Base-by-base conservation (phyloP, 495 filamentous ascomycete species). In the Hapsidospora chrysogenum region DNA sequence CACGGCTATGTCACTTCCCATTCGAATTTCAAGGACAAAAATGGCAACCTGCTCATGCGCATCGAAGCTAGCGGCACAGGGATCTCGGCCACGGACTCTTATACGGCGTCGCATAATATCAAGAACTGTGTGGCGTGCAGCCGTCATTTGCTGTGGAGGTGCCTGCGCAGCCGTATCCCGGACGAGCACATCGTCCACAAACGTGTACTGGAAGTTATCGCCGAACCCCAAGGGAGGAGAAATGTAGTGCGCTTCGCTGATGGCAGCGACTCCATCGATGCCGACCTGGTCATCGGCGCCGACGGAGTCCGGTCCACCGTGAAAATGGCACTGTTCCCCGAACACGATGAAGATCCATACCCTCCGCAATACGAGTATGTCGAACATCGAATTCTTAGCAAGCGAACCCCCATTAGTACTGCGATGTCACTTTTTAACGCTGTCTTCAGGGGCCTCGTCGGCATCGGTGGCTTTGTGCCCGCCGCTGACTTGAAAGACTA, bases 271-370 rank as follows among this genome's bases (percentile, higher is more conserved):
- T 13, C 31, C 3, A 57, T 59, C 3, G 49, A 58, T 11, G 65
- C 57, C 0, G 68, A 68, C 51, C 36, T 80, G 38, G 55, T 75
- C 2, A 58, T 78, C 42, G 74, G 68, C n/a, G 68, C 70, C 0
- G 74, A 77, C 50, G 74, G 74, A 1, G 53, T 74, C 3, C 63
- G 59, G 47, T 71, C 69, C 31, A 51, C 51, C 0, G 58, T 62
- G 1, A 57, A 65, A 35, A 56, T 42, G 31, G 52, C 53, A 0
- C 39, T 76, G 21, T 52, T 61, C 10, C 58, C 55, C 4, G 53
- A 56, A 11, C 46, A 37, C 2, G 40, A 52, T 16, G 42, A 42
- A 9, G 52, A 60, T 14, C 31, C 3, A 22, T 33, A 33, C 23
- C 31, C 31, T 21, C 31, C 31, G 4, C 31, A 33, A 21, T 33